phyloP scores from a whole-genome alignment of 345 rosid species.

The Barbarea vulgaris region DNA sequence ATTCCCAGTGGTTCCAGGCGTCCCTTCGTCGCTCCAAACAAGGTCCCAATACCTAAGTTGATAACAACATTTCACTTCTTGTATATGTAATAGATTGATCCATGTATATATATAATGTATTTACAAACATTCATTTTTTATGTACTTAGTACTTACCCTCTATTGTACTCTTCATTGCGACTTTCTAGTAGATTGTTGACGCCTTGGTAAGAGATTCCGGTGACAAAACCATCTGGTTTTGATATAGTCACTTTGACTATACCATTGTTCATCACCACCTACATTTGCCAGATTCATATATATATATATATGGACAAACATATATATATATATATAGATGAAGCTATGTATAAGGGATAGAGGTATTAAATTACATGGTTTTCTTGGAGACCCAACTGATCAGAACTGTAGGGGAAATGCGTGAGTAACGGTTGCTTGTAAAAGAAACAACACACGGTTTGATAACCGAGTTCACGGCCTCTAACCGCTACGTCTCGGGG shows the following conservation, averaged over 20 bases:
- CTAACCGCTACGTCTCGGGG: no score
- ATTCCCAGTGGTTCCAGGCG: slow-evolving; percentile 56
- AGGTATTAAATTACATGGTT: slow-evolving; percentile 31
- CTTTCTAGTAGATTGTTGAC: slow-evolving; percentile 83
- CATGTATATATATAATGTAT: background rate
- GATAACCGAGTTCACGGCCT: no score
- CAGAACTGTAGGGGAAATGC: no score
- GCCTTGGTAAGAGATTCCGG: slow-evolving; percentile 60
- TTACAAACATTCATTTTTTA: background rate
- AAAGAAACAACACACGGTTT: no score
- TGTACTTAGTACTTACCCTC: slow-evolving; percentile 69
- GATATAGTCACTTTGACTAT: slow-evolving; percentile 66
- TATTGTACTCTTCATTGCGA: slow-evolving; percentile 61
- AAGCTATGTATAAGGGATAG: background rate
- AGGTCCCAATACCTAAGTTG: slow-evolving; percentile 64
- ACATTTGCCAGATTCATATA: slow-evolving; percentile 23
- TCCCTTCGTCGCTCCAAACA: slow-evolving; percentile 63
- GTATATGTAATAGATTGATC: background rate
- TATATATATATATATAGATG: background rate
- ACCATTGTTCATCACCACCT: slow-evolving; percentile 86
- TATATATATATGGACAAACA: background rate
- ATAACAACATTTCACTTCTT: background rate
- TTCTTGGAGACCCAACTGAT: slow-evolving; percentile 24
- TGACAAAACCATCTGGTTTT: slow-evolving; percentile 79
- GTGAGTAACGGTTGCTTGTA: no score